Percentiles rank a stretch among this genome's conserved stretches.
phyloP scores from a whole-genome alignment of 441 rosid genomes.

The Pelargonium citronellum region DNA sequence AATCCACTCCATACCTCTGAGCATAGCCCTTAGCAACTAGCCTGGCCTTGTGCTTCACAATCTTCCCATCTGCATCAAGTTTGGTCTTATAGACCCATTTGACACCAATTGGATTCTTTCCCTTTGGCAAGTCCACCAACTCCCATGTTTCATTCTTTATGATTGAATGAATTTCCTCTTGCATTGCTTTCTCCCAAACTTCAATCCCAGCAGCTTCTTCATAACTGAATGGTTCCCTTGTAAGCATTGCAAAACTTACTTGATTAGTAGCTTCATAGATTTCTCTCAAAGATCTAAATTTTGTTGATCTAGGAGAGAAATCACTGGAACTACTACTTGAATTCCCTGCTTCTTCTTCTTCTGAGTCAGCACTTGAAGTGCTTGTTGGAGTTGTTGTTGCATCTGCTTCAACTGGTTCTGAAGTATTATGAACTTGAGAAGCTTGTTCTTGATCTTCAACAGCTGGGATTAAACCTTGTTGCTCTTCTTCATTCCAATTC shows the following conservation, averaged over 20 bases:
- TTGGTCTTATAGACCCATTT: slow-evolving; percentile 15
- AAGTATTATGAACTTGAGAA: too few species aligned
- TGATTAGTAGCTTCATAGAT: background rate
- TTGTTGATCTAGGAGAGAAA: too few species aligned
- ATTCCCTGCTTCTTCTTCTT: too few species aligned
- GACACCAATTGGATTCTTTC: background rate
- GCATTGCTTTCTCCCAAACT: background rate
- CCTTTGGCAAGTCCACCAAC: background rate
- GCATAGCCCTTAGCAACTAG: slow-evolving; percentile 16
- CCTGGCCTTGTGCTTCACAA: slow-evolving; percentile 10
- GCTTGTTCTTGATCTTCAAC: too few species aligned
- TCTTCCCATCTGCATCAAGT: background rate
- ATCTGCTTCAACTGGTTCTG: too few species aligned
- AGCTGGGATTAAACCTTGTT: too few species aligned
- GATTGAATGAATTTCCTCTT: slow-evolving; percentile 8
- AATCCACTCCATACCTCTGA: slow-evolving; percentile 6
- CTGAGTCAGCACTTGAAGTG: too few species aligned
- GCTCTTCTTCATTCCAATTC: background rate
- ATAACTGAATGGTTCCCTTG: too few species aligned
- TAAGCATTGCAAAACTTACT: too few species aligned
- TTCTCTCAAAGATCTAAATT: background rate
- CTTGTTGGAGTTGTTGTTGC: too few species aligned
- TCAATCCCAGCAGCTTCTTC: background rate
- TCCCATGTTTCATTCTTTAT: slow-evolving; percentile 10
- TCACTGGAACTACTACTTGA: too few species aligned